phyloP scores from a whole-genome alignment of 228 moss, liverwort and hornwort genomes.

The Sphagnum magellanicum region DNA sequence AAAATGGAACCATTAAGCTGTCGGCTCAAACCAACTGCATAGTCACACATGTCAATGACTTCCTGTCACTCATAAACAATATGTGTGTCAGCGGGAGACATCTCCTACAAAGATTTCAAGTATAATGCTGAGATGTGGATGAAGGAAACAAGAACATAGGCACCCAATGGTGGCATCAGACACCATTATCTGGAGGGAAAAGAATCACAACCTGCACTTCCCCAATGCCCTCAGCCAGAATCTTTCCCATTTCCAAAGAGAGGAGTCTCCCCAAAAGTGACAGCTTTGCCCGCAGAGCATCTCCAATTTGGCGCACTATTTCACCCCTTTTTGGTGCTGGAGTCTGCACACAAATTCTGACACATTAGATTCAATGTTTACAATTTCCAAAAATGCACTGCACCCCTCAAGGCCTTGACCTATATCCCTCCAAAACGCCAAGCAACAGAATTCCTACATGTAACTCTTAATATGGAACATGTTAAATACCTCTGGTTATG shows the following conservation, averaged over 20 bases:
- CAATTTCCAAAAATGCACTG: neutral
- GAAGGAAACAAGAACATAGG: too few relatives aligned
- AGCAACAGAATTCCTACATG: too few relatives aligned
- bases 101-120: neutral
- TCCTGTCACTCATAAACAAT: slow-evolving; percentile 41
- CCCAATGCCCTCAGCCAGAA: slow-evolving; percentile 84
- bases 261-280: slow-evolving; percentile 74
- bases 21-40: slow-evolving; percentile 92
- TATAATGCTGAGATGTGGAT: neutral
- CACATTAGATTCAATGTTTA: neutral
- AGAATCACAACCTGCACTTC: slow-evolving; percentile 71
- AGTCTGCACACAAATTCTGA: slow-evolving; percentile 37
- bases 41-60: slow-evolving; percentile 97
- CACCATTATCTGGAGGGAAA: too few relatives aligned
- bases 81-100: too few relatives aligned
- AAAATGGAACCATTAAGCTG: slow-evolving; percentile 92
- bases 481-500: neutral
- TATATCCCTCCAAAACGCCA: neutral
- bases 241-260: slow-evolving; percentile 97
- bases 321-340: slow-evolving; percentile 95
- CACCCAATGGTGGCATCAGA: too few relatives aligned
- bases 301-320: slow-evolving; percentile 92
- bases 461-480: neutral
- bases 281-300: slow-evolving; percentile 70
- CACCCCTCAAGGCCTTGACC: neutral